These are phyloP conservation scores for Entophlyctis luteolus DNA, from an alignment of 192 early-diverging fungal genomes.

Conservation along the genomic window DNA sequence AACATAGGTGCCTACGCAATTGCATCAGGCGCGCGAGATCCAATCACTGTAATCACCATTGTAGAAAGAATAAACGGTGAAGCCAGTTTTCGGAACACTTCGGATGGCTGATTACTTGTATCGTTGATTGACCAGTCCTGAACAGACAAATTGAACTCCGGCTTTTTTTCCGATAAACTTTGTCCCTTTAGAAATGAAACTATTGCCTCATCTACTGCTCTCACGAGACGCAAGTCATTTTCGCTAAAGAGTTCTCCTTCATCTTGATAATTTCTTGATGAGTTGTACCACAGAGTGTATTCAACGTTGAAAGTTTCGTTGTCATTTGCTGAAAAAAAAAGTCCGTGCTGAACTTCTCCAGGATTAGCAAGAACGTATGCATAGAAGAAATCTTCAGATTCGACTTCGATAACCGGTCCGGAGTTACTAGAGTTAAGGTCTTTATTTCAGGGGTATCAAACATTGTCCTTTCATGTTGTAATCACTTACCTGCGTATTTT, in stretches of 20 bases:
- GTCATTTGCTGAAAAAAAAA: slow-evolving; percentile 32
- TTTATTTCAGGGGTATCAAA: too few relatives aligned
- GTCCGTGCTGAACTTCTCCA: slow-evolving; percentile 56
- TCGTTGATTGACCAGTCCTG: slow-evolving; percentile 70
- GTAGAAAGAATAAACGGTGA: too few relatives aligned
- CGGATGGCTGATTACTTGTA: not conserved
- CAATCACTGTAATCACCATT: too few relatives aligned
- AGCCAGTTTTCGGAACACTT: not conserved
- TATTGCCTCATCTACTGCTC: slow-evolving; percentile 65
- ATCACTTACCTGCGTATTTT: too few relatives aligned
- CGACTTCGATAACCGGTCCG: slow-evolving; percentile 53
- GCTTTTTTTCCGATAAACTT: not conserved
- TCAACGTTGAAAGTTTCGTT: slow-evolving; percentile 41
- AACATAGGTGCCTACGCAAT: slow-evolving; percentile 32
- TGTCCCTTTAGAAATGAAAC: slow-evolving; percentile 29
- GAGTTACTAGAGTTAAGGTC: too few relatives aligned
- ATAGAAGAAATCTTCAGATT: slow-evolving; percentile 54
- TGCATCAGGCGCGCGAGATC: too few relatives aligned
- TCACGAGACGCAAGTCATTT: slow-evolving; percentile 46
- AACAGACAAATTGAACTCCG: slow-evolving; percentile 33
- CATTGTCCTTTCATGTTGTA: too few relatives aligned
- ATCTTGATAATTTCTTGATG: slow-evolving; percentile 42
- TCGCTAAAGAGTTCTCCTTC: slow-evolving; percentile 53
- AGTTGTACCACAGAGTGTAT: slow-evolving; percentile 70
- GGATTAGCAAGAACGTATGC: slow-evolving; percentile 55